Percentiles rank a stretch among this genome's conserved stretches.
These are phyloP conservation scores for Lolium rigidum DNA, from an alignment of 176 grass and related monocot species.

Conservation along the genomic window DNA sequence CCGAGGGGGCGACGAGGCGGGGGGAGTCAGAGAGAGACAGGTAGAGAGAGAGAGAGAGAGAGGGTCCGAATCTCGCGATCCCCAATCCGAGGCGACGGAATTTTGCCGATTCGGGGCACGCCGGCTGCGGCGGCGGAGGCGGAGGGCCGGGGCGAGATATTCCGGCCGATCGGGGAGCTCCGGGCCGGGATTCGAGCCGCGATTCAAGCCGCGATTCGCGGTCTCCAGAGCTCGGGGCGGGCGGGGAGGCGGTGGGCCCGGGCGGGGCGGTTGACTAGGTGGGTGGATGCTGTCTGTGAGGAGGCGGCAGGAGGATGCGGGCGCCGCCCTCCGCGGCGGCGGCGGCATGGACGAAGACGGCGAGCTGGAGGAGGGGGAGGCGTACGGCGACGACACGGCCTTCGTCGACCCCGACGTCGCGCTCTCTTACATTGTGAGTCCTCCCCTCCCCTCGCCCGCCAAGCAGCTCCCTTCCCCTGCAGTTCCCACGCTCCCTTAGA, in stretches of 20 bases:
- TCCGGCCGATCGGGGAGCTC: constrained; percentile 47
- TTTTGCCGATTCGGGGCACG: constrained; percentile 28
- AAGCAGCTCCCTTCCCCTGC: background rate
- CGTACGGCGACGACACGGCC: constrained; percentile 58
- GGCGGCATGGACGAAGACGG: constrained; percentile 63
- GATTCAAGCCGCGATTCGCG: constrained; percentile 24
- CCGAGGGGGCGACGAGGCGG: constrained; percentile 6
- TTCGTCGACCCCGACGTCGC: constrained; percentile 80
- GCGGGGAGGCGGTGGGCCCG: constrained; percentile 7
- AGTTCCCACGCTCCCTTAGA: background rate
- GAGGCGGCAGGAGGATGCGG: constrained; percentile 55
- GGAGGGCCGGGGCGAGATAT: constrained; percentile 21
- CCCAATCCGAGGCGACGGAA: constrained; percentile 47
- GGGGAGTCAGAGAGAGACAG: background rate
- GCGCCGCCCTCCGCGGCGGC: background rate
- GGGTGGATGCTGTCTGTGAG: constrained; percentile 66
- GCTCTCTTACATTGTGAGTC: constrained; percentile 96
- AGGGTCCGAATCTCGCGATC: constrained; percentile 52
- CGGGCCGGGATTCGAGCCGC: constrained; percentile 37
- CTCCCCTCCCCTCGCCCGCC: background rate
- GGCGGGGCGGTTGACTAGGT: constrained; percentile 7
- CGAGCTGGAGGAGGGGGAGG: constrained; percentile 91
- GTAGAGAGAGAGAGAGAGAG: background rate
- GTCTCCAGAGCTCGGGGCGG: constrained; percentile 19
- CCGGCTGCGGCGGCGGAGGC: background rate